A percentile compares a stretch with the other conserved stretches of the same genome.
These are phyloP conservation scores for Copromyces sp. DNA, from an alignment of 495 filamentous ascomycete genomes.

Conservation along the genomic window DNA sequence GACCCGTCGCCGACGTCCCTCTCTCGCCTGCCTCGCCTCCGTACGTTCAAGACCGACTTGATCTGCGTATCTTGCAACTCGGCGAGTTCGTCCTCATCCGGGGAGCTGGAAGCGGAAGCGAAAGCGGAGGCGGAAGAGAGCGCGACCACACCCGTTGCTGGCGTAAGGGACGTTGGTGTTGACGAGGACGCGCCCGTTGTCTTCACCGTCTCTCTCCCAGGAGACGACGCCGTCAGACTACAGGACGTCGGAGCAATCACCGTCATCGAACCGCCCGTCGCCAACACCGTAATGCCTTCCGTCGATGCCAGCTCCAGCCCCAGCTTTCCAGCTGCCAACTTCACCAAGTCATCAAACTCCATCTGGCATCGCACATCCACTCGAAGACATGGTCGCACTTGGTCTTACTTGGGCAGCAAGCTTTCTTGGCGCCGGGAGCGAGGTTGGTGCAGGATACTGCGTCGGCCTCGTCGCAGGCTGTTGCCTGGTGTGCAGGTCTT, in stretches of 20 bases:
- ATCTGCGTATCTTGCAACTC: background rate
- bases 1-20: background rate
- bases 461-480: conserved; percentile 1
- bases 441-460: conserved; percentile 6
- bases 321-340: background rate
- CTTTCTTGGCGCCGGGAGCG: background rate
- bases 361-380: background rate
- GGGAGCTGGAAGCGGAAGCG: too few relatives aligned
- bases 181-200: background rate
- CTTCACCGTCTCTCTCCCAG: too few relatives aligned
- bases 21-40: background rate
- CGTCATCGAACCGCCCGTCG: background rate
- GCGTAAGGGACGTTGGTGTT: background rate
- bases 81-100: background rate
- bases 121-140: too few relatives aligned
- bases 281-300: background rate
- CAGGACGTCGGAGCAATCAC: background rate
- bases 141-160: background rate
- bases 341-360: background rate
- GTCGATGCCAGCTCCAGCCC: background rate
- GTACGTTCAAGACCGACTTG: too few relatives aligned
- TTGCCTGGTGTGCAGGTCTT: background rate
- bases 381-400: background rate
- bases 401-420: background rate
- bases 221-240: background rate